Evolutionary conservation across 768 basidiomycete species (phyloP).

Genomic region (Tubosaeta sp.): DNA sequence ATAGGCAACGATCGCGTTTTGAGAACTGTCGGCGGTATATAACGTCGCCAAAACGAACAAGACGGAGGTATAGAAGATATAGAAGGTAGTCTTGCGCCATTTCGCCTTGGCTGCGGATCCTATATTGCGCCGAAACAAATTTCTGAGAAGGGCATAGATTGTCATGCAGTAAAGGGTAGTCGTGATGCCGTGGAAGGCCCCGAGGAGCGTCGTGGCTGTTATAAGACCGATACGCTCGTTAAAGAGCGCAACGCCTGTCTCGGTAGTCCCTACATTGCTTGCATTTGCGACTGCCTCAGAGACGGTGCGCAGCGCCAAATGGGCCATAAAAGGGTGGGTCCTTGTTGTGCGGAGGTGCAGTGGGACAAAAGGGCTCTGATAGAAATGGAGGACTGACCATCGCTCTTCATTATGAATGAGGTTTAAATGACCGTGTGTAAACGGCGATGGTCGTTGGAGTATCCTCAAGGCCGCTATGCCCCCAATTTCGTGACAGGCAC

Average conservation of each 20-base stretch:
- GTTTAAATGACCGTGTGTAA: conserved; percentile 25
- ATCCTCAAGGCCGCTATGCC: neutral
- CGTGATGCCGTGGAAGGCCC: conserved; percentile 21
- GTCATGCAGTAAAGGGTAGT: conserved; percentile 18
- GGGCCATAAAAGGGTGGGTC: conserved; percentile 3
- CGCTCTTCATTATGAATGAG: conserved; percentile 14
- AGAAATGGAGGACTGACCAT: conserved; percentile 10
- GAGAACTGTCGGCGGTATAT: conserved; percentile 27
- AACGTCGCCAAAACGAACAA: conserved; percentile 27
- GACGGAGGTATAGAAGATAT: conserved; percentile 23
- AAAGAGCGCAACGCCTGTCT: conserved; percentile 1
- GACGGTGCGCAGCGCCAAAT: neutral
- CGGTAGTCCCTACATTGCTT: neutral
- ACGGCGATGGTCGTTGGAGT: neutral
- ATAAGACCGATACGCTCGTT: conserved; percentile 25
- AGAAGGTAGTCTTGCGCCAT: conserved; percentile 22
- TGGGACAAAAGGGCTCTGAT: conserved; percentile 1
- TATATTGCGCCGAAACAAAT: conserved; percentile 6
- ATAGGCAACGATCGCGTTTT: conserved; percentile 26
- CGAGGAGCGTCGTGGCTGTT: conserved; percentile 22
- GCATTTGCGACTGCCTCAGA: conserved; percentile 9
- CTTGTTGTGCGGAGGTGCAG: conserved; percentile 8
- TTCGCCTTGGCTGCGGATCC: conserved; percentile 1
- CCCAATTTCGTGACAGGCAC: neutral
- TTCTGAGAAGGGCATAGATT: conserved; percentile 17